Conservation (phyloP, 805 yeast genomes). For the Diddensiella transvaalensis region DNA sequence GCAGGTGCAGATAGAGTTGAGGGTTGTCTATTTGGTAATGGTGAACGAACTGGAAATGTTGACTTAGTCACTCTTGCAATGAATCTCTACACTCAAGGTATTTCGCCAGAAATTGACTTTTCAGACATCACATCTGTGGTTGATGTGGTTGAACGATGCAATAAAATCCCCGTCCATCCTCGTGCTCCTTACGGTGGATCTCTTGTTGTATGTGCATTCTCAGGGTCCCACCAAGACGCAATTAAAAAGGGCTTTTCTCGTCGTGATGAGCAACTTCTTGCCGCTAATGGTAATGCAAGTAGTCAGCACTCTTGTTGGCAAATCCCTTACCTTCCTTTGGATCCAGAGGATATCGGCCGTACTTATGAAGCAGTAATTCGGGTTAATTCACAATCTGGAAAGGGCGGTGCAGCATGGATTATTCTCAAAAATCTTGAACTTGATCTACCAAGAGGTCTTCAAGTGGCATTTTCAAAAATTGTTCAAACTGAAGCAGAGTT, state of each 20-base stretch:
- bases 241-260: conserved; percentile 73
- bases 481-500: conserved; percentile 70
- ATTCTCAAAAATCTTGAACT: conserved; percentile 70
- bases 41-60: conserved; percentile 86
- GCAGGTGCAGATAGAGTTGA: conserved; percentile 90
- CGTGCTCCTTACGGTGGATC: conserved; percentile 84
- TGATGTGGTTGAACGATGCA: conserved; percentile 72
- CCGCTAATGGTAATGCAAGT: conserved; percentile 32
- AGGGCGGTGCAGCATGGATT: conserved; percentile 89
- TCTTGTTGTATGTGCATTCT: conserved; percentile 76
- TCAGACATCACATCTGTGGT: conserved; percentile 62
- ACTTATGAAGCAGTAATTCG: conserved; percentile 90
- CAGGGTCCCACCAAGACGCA: conserved; percentile 87
- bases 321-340: conserved; percentile 79
- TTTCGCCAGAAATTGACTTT: conserved; percentile 67
- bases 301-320: conserved; percentile 49
- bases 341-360: conserved; percentile 80
- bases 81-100: conserved; percentile 76
- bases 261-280: conserved; percentile 30
- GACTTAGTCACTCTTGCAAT: conserved; percentile 75
- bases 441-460: conserved; percentile 78
- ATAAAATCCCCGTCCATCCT: conserved; percentile 73
- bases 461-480: conserved; percentile 66
- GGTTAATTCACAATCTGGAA: conserved; percentile 84
- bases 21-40: conserved; percentile 82